Evolutionary conservation across 1,139 yeast genomes (phyloP).

Genomic region (Candida dubliniensis): DNA sequence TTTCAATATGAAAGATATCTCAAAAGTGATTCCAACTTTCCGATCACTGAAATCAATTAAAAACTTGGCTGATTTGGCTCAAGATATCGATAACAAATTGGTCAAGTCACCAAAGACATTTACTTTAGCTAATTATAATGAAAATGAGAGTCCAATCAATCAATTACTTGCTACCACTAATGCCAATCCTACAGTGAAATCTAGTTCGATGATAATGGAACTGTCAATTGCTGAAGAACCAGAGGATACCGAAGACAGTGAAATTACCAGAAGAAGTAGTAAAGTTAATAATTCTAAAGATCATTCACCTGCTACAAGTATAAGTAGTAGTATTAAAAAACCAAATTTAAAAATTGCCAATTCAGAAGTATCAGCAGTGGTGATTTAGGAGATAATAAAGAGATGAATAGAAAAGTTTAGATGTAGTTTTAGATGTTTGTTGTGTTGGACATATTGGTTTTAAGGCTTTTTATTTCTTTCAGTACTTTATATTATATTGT

Average conservation of each 20-base stretch:
- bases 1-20: constrained; percentile 35
- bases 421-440: background rate
- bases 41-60: constrained; percentile 35
- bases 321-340: constrained; percentile 4
- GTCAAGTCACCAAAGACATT: constrained; percentile 49
- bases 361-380: background rate
- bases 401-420: background rate
- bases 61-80: constrained; percentile 25
- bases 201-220: constrained; percentile 10
- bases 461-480: too few relatives aligned
- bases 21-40: constrained; percentile 41
- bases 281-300: background rate
- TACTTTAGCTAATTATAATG: constrained; percentile 39
- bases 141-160: constrained; percentile 39
- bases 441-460: background rate
- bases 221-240: constrained; percentile 40
- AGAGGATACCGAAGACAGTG: constrained; percentile 17
- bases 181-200: constrained; percentile 8
- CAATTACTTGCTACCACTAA: constrained; percentile 34
- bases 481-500: background rate
- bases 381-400: background rate
- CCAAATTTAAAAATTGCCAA: constrained; percentile 5
- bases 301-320: constrained; percentile 5
- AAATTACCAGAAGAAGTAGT: constrained; percentile 3
- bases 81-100: constrained; percentile 17